Conservation (phyloP, 176 grass and related monocot genomes). For the Cymbopogon citratus region DNA sequence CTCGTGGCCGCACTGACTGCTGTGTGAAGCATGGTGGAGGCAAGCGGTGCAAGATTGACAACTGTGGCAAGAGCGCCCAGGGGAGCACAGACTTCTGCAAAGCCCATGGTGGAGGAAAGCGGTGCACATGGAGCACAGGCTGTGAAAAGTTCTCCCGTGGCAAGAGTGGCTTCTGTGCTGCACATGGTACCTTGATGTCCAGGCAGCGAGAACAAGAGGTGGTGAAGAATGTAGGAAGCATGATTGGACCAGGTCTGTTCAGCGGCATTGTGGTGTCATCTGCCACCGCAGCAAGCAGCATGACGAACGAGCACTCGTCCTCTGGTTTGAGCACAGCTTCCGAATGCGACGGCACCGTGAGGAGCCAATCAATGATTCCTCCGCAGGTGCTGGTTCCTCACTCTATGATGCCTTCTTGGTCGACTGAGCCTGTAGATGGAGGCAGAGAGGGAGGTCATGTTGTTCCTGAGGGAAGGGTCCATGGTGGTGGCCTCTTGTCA, state of each 20-base stretch:
- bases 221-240: slow-evolving; percentile 28
- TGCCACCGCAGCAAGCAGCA: slow-evolving; percentile 33
- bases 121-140: slow-evolving; percentile 49
- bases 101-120: slow-evolving; percentile 60
- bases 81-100: slow-evolving; percentile 68
- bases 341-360: slow-evolving; percentile 40
- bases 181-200: slow-evolving; percentile 56
- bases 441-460: slow-evolving; percentile 40
- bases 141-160: slow-evolving; percentile 67
- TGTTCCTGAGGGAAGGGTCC: slow-evolving; percentile 70
- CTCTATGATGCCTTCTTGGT: slow-evolving; percentile 53
- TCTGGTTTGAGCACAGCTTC: slow-evolving; percentile 44
- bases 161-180: slow-evolving; percentile 56
- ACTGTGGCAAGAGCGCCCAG: slow-evolving; percentile 55
- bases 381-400: slow-evolving; percentile 57
- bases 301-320: slow-evolving; percentile 45
- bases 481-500: slow-evolving; percentile 66
- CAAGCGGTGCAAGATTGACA: slow-evolving; percentile 50
- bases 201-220: slow-evolving; percentile 35
- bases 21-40: slow-evolving; percentile 62
- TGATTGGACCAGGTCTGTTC: slow-evolving; percentile 60
- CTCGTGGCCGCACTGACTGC: slow-evolving; percentile 51
- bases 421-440: slow-evolving; percentile 23
- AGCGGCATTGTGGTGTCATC: slow-evolving; percentile 48
- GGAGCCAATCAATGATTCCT: slow-evolving; percentile 56